Evolutionary conservation across 495 filamentous ascomycete genomes (phyloP).

Genomic region (Corynascus novoguineensis): DNA sequence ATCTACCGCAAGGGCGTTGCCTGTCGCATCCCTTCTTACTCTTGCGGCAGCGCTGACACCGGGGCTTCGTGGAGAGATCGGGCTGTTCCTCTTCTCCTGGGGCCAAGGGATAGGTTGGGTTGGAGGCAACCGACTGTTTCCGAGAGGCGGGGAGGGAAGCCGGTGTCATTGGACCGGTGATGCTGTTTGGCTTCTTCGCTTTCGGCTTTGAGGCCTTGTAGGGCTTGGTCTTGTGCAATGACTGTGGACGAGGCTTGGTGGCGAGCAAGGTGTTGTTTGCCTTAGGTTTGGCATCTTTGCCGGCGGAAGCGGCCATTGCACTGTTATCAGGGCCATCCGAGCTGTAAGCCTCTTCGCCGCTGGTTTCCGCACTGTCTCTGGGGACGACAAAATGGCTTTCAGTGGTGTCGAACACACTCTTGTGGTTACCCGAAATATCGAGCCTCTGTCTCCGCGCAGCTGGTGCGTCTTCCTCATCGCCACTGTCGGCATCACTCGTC

Average conservation of each 20-base stretch:
- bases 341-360: slow-evolving; percentile 62
- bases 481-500: slow-evolving; percentile 72
- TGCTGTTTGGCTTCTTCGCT: slow-evolving; percentile 48
- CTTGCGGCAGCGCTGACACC: slow-evolving; percentile 96
- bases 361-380: slow-evolving; percentile 66
- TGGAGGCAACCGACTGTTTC: slow-evolving; percentile 73
- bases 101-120: slow-evolving; percentile 59
- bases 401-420: slow-evolving; percentile 51
- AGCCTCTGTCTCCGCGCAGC: slow-evolving; percentile 56
- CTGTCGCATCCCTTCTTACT: slow-evolving; percentile 99
- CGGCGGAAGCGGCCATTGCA: slow-evolving; percentile 33
- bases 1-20: slow-evolving; percentile 87
- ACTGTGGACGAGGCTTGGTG: slow-evolving; percentile 27
- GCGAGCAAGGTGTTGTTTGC: slow-evolving; percentile 27
- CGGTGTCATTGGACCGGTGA: slow-evolving; percentile 58
- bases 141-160: slow-evolving; percentile 64
- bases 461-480: slow-evolving; percentile 65
- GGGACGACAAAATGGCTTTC: slow-evolving; percentile 57
- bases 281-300: slow-evolving; percentile 41
- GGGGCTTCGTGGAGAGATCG: slow-evolving; percentile 86
- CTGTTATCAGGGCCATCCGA: slow-evolving; percentile 44
- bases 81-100: slow-evolving; percentile 74
- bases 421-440: slow-evolving; percentile 43
- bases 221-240: slow-evolving; percentile 32
- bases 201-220: slow-evolving; percentile 52